Conservation (phyloP, 805 yeast species). For the Sungouiozyma intestinalis region DNA sequence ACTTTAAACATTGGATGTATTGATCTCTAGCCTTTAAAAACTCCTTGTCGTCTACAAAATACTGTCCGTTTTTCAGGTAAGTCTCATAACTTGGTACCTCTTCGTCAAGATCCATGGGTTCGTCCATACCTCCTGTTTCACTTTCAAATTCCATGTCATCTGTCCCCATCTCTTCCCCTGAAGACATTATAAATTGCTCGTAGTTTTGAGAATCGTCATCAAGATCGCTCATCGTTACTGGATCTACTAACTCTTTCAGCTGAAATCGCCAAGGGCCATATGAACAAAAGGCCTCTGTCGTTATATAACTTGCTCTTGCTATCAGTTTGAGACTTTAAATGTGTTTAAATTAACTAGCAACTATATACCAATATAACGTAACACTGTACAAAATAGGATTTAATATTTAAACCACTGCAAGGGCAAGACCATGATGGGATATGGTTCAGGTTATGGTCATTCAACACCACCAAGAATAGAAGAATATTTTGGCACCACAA, state of each 20-base stretch:
- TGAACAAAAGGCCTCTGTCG: background rate
- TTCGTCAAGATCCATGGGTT: background rate
- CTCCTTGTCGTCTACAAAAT: conserved; percentile 9
- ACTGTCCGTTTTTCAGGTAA: conserved; percentile 6
- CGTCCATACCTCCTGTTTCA: conserved; percentile 10
- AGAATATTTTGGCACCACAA: background rate
- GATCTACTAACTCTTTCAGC: background rate
- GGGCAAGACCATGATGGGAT: background rate
- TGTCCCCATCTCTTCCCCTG: conserved; percentile 22
- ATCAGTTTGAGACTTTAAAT: background rate
- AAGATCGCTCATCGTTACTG: background rate
- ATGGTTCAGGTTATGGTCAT: background rate
- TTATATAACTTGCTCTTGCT: too few species aligned
- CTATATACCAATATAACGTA: background rate
- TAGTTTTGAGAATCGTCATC: conserved; percentile 17
- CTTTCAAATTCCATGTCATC: conserved; percentile 21
- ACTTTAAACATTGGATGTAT: background rate
- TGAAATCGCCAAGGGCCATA: too few species aligned
- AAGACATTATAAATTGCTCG: conserved; percentile 23
- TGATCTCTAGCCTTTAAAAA: conserved; percentile 7
- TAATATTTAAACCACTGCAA: background rate
- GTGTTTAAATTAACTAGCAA: background rate
- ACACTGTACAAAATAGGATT: background rate
- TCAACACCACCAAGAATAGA: background rate
- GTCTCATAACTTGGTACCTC: background rate